A percentile compares a stretch with the other conserved stretches of the same genome.
Conservation (phyloP, 129 eudicot genomes). For the Flaveria linearis region DNA sequence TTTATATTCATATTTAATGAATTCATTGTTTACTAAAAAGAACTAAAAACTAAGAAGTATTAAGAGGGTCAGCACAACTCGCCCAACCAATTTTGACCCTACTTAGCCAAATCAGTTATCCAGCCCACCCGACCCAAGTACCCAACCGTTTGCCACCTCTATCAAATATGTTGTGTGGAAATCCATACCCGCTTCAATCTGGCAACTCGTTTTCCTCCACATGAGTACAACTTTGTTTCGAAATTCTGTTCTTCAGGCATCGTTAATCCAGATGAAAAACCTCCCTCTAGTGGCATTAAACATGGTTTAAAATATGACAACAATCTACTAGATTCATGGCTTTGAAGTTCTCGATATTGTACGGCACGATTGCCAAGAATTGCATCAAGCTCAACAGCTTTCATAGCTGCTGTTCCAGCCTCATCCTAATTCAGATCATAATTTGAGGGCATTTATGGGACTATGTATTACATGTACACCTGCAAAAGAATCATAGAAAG, state of each 20-base stretch:
- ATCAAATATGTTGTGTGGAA: constrained; percentile 5
- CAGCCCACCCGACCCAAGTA: neutral
- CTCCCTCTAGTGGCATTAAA: constrained; percentile 81
- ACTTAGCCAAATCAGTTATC: constrained; percentile 8
- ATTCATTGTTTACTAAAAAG: neutral
- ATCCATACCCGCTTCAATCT: constrained; percentile 81
- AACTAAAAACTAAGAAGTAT: neutral
- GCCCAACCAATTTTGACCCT: neutral
- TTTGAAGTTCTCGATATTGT: constrained; percentile 81
- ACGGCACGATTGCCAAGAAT: constrained; percentile 91
- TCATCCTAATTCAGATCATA: constrained; percentile 61
- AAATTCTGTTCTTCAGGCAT: constrained; percentile 59
- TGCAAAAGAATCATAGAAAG: neutral
- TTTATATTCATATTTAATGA: neutral
- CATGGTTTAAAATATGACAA: constrained; percentile 92
- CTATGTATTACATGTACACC: neutral
- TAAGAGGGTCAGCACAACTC: neutral
- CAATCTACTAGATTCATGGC: constrained; percentile 80
- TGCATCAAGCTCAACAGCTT: constrained; percentile 95
- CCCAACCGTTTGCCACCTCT: neutral
- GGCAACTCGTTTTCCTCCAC: constrained; percentile 85
- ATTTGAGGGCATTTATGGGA: constrained; percentile 15
- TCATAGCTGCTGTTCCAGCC: constrained; percentile 85
- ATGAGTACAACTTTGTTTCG: constrained; percentile 77
- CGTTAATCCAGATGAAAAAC: constrained; percentile 77